These are phyloP conservation scores for Aspergillus heteromorphus DNA, from an alignment of 495 filamentous ascomycete genomes.

Conservation along the genomic window DNA sequence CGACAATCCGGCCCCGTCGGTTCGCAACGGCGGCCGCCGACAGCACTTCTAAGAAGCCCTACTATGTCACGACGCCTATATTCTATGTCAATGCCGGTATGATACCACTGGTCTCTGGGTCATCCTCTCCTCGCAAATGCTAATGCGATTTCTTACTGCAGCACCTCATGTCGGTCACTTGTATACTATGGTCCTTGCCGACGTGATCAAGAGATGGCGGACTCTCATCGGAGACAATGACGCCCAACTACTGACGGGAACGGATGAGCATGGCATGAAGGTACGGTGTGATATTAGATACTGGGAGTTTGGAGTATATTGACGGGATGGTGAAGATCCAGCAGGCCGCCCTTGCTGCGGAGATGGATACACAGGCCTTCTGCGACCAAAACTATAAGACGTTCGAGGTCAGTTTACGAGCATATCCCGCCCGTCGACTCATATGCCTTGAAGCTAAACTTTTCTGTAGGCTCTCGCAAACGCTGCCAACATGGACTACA, in stretches of 20 bases:
- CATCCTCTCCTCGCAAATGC: neutral
- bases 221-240: constrained; percentile 58
- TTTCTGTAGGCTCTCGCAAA: constrained; percentile 55
- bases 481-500: constrained; percentile 60
- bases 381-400: constrained; percentile 52
- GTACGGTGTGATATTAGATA: constrained; percentile 20
- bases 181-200: constrained; percentile 85
- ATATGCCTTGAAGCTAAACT: neutral
- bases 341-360: constrained; percentile 65
- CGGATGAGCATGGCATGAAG: constrained; percentile 98
- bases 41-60: constrained; percentile 61
- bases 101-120: constrained; percentile 1
- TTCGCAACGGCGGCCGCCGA: constrained; percentile 28
- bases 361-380: constrained; percentile 56
- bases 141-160: constrained; percentile 29
- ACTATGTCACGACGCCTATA: constrained; percentile 93
- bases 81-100: constrained; percentile 98
- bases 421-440: neutral
- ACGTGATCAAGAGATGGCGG: constrained; percentile 92
- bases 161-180: constrained; percentile 93
- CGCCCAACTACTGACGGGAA: constrained; percentile 80
- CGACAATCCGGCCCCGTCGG: constrained; percentile 21
- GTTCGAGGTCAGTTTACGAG: constrained; percentile 33
- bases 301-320: constrained; percentile 6
- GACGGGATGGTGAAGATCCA: constrained; percentile 57